Conservation (phyloP, 2,329 filamentous ascomycete genomes). For the Pyricularia pennisetigena region DNA sequence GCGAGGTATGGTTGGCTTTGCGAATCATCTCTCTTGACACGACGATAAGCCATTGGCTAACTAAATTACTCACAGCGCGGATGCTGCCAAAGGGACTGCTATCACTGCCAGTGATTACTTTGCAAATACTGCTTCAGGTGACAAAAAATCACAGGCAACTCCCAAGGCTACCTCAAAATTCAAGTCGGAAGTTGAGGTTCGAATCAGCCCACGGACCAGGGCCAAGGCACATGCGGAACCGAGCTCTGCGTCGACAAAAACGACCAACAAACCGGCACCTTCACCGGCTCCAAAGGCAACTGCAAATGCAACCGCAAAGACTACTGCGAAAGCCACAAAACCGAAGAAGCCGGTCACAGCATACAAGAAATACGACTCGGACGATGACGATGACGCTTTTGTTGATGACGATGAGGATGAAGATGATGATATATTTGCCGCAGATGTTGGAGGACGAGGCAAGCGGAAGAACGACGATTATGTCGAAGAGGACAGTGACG, state of each 20-base stretch:
- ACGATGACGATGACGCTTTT: slow-evolving; percentile 47
- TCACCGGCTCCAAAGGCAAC: slow-evolving; percentile 15
- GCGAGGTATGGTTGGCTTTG: slow-evolving; percentile 27
- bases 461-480: slow-evolving; percentile 65
- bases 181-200: slow-evolving; percentile 33
- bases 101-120: slow-evolving; percentile 51
- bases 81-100: slow-evolving; percentile 35
- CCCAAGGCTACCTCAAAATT: slow-evolving; percentile 29
- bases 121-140: slow-evolving; percentile 34
- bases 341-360: slow-evolving; percentile 31
- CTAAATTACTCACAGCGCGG: slow-evolving; percentile 16
- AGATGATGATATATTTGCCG: slow-evolving; percentile 78
- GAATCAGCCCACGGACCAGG: slow-evolving; percentile 43
- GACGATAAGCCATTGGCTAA: slow-evolving; percentile 5
- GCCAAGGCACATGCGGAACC: slow-evolving; percentile 16
- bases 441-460: slow-evolving; percentile 56
- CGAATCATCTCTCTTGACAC: slow-evolving; percentile 3
- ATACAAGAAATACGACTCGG: slow-evolving; percentile 27
- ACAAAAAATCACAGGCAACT: slow-evolving; percentile 25
- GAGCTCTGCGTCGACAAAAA: slow-evolving; percentile 6
- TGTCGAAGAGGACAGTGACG: slow-evolving; percentile 62
- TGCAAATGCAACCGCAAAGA: slow-evolving; percentile 15
- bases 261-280: background rate
- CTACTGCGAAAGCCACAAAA: slow-evolving; percentile 19
- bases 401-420: slow-evolving; percentile 59